Base-by-base conservation (phyloP, 2,329 filamentous ascomycete genomes). In the Monilinia laxa region DNA sequence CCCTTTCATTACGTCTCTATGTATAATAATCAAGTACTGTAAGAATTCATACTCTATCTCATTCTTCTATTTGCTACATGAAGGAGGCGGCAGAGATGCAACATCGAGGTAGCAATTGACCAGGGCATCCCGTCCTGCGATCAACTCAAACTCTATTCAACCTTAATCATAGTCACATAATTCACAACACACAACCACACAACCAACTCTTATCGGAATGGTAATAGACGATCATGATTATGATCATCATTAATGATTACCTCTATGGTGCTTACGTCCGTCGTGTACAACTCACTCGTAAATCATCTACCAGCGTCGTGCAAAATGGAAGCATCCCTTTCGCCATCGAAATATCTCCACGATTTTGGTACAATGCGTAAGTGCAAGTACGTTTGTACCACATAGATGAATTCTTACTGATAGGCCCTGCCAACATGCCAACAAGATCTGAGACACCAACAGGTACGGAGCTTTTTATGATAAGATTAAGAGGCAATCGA, bases 361-460 rank as follows among this genome's bases (percentile, higher is more conserved):
- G 45, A 49, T 49, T 59, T 18, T 47, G 40, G 40, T 35, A 25
- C 57, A 38, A 38, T 38, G 9, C n/a, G 28, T 35, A 20, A 49
- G 11, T 59, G 28, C n/a, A 28, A 49, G 11, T 59, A 45, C 55
- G 20, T 45, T 45, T 16, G 23, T 28, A 28, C 23, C 38, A 11
- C 10, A 45, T 42, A 58, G 57, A 60, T 35, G 57, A 23, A 35
- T 40, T 40, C 7, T 40, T 40, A 12, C 31, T 18, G 45, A 45
- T 40, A 31, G 58, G 51, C 45, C 45, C 51, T 62, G 58, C n/a
- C 45, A 60, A 51, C 23, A 14, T 60, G 55, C 45, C 64, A 65
- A 60, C 31, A 35, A 59, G 45, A 60, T 65, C 55, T 60, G 56
- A 65, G 64, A 65, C 64, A 53, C 35, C 12, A 53, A 23, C 64